These are phyloP conservation scores for Cyathus striatus DNA, from an alignment of 768 basidiomycete genomes.

Conservation along the genomic window DNA sequence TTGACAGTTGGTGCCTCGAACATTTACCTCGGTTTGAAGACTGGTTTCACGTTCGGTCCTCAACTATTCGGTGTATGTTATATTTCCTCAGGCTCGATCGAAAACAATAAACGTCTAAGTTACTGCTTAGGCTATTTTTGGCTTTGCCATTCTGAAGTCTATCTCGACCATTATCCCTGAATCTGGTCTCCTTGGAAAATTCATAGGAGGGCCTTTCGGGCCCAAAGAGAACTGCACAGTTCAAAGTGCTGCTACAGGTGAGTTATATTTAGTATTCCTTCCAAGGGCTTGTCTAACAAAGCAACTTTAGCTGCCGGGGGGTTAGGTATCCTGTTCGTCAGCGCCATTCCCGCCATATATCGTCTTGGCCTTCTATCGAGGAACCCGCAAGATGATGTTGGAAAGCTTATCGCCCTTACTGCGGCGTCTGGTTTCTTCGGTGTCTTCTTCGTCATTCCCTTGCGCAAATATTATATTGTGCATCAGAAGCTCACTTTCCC, in stretches of 20 bases:
- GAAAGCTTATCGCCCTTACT: conserved; percentile 51
- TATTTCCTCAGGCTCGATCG: conserved; percentile 2
- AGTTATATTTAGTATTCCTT: too few species aligned
- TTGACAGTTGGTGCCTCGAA: conserved; percentile 47
- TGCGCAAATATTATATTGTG: conserved; percentile 58
- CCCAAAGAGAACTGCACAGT: conserved; percentile 67
- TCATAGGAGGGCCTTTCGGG: conserved; percentile 53
- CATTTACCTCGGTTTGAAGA: conserved; percentile 66
- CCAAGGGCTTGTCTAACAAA: conserved; percentile 7
- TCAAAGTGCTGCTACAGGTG: conserved; percentile 51
- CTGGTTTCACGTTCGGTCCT: conserved; percentile 62
- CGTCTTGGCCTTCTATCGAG: conserved; percentile 42
- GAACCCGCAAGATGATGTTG: conserved; percentile 45
- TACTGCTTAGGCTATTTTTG: conserved; percentile 41
- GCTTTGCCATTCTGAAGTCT: conserved; percentile 57
- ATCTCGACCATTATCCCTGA: conserved; percentile 44
- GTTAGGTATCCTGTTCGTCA: conserved; percentile 54
- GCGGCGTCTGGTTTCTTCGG: conserved; percentile 54
- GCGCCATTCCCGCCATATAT: conserved; percentile 58
- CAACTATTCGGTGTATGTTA: conserved; percentile 50
- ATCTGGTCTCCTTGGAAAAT: conserved; percentile 34
- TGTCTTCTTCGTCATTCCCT: conserved; percentile 62
- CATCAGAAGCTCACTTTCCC: conserved; percentile 61
- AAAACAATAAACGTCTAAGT: not conserved
- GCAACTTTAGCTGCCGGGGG: conserved; percentile 41